A percentile compares a stretch with the other conserved stretches of the same genome.
phyloP scores from a whole-genome alignment of 805 yeast genomes.

The Candida ponderosae region DNA sequence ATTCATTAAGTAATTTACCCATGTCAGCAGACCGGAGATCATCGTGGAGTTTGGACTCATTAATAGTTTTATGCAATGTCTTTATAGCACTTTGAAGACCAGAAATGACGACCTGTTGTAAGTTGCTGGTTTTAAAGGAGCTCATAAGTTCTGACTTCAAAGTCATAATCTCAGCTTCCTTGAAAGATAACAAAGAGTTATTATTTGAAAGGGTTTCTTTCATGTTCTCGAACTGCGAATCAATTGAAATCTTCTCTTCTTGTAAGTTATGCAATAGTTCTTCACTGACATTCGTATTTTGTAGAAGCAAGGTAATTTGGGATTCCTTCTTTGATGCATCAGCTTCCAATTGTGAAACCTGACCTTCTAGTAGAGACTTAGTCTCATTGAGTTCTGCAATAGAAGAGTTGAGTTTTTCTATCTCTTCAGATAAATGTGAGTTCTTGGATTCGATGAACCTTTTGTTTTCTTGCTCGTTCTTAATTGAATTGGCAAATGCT shows the following conservation, averaged over 20 bases:
- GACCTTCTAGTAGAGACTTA: too few relatives aligned
- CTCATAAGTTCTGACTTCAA: too few relatives aligned
- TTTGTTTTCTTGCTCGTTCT: neutral
- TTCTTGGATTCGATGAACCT: neutral
- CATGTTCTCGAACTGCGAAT: too few relatives aligned
- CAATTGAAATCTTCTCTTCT: too few relatives aligned
- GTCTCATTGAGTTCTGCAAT: neutral
- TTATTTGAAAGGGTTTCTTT: too few relatives aligned
- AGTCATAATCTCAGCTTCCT: too few relatives aligned
- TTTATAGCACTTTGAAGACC: conserved; percentile 9
- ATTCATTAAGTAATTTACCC: neutral
- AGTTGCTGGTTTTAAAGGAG: neutral
- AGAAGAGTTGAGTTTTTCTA: neutral
- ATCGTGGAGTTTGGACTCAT: neutral
- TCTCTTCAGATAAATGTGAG: neutral
- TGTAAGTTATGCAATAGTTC: too few relatives aligned
- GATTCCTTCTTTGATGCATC: too few relatives aligned
- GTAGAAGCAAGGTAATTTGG: too few relatives aligned
- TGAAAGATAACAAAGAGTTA: too few relatives aligned
- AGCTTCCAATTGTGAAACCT: too few relatives aligned
- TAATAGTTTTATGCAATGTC: neutral
- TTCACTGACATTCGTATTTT: too few relatives aligned
- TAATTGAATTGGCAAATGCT: neutral
- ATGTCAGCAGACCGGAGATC: neutral
- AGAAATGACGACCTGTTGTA: conserved; percentile 5